Evolutionary conservation across 176 grass and related monocot genomes (phyloP), one percentile per base, ranked within the genome.

Genomic region (Cymbopogon citratus): DNA sequence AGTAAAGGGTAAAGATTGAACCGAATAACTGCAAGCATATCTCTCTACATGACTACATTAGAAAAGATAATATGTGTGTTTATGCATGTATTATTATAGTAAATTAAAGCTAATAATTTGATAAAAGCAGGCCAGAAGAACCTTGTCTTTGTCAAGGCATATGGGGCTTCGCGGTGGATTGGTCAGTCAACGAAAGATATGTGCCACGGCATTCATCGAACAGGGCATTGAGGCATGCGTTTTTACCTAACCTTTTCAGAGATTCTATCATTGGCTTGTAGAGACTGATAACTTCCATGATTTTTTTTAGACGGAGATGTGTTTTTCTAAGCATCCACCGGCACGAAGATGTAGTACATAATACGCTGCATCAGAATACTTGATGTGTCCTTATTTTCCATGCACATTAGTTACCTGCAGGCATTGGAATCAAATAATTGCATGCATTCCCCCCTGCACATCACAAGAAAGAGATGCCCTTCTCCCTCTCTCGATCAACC

Each of bases 371-470:
- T 71, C 69, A 71, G 69, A 49, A 52, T 52, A 73, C 15, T 26
- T 12, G 10, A 29, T 12, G 44, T 6, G 71, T 19, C 70, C 69
- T 16, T 43, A 1, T 4, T n/a, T n/a, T 59, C 11, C 56, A 24
- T 24, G 8, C 13, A 48, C 8, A 12, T 21, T 52, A 51, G 4
- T 3, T 34, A 52, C 40, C 34, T 45, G 51, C n/a, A 76, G 35
- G 39, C 41, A 82, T 16, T 60, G 28, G 71, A 76, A 87, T 66
- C 24, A 57, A 85, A 76, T 66, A 84, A 76, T 56, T 57, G 57
- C 60, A 74, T 40, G 18, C 51, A 54, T 5, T 19, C 5, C 46
- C 10, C 35, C 19, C 41, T 48, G 31, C 59, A 3, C 44, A 75
- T 63, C 41, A 73, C 24, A 59, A 33, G 34, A 77, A 60, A 13